Evolutionary conservation across 805 yeast genomes (phyloP).

Genomic region (Metschnikowia amazonensis): DNA sequence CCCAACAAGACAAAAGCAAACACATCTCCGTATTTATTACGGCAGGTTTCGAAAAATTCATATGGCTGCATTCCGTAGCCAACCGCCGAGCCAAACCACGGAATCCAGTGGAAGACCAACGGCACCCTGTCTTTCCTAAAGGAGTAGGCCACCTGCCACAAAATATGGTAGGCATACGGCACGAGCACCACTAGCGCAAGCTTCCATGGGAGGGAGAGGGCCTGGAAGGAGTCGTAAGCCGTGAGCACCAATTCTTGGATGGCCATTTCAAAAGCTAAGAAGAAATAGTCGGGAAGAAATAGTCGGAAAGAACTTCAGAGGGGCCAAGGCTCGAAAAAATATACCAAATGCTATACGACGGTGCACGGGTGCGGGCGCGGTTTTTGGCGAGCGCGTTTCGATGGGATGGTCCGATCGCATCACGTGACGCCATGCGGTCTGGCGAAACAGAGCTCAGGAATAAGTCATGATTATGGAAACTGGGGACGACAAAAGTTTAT

Average conservation of each 20-base stretch:
- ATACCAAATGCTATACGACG: constrained; percentile 14
- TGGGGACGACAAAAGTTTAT: not conserved
- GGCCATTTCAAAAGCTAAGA: constrained; percentile 11
- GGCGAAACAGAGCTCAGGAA: constrained; percentile 7
- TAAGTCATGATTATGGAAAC: not conserved
- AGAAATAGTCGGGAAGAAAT: not conserved
- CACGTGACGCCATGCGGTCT: constrained; percentile 4
- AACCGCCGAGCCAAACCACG: constrained; percentile 93
- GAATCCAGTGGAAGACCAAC: constrained; percentile 85
- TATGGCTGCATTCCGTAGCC: constrained; percentile 92
- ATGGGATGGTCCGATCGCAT: constrained; percentile 1
- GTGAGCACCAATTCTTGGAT: constrained; percentile 12
- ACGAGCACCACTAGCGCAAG: constrained; percentile 32
- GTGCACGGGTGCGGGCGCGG: constrained; percentile 16
- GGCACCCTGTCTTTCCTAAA: constrained; percentile 82
- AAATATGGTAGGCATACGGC: constrained; percentile 64
- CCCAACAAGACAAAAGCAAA: constrained; percentile 89
- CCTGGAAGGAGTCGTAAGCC: constrained; percentile 20
- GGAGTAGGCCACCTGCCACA: constrained; percentile 68
- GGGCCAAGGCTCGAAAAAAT: not conserved
- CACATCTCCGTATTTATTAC: constrained; percentile 84
- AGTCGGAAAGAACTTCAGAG: not conserved
- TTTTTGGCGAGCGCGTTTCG: constrained; percentile 5
- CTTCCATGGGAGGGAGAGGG: constrained; percentile 27
- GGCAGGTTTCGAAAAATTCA: constrained; percentile 76